phyloP scores from a whole-genome alignment of 768 basidiomycete species.

The Lentinus tigrinus region DNA sequence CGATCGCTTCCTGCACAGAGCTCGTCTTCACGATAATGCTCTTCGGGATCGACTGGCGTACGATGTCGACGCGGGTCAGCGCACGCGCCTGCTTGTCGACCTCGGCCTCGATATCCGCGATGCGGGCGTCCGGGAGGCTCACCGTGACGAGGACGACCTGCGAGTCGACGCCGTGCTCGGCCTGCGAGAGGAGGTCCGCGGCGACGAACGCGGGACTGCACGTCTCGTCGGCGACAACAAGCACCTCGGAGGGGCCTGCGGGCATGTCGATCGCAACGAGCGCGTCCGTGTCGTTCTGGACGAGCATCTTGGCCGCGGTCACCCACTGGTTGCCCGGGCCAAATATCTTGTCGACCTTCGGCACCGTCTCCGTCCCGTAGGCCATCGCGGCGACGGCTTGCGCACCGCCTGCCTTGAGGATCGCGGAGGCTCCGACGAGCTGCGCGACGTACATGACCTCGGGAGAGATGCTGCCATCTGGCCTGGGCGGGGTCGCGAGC shows the following conservation, averaged over 20 bases:
- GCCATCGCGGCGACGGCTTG: constrained; percentile 96
- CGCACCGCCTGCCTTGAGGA: constrained; percentile 94
- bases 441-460: constrained; percentile 97
- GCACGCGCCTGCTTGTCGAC: constrained; percentile 86
- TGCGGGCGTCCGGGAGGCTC: constrained; percentile 55
- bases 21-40: constrained; percentile 81
- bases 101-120: constrained; percentile 78
- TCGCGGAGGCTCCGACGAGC: constrained; percentile 84
- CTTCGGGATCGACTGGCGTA: constrained; percentile 85
- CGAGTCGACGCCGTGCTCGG: constrained; percentile 97
- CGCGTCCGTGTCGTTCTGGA: constrained; percentile 97
- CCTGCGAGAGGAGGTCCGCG: constrained; percentile 95
- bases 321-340: constrained; percentile 99
- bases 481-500: constrained; percentile 91
- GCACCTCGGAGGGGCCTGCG: constrained; percentile 95
- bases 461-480: constrained; percentile 90
- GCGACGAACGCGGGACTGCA: constrained; percentile 89
- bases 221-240: constrained; percentile 91
- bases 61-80: constrained; percentile 85
- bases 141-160: constrained; percentile 94
- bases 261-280: constrained; percentile 99
- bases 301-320: constrained; percentile 98
- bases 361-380: constrained; percentile 92
- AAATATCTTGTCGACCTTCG: constrained; percentile 99
- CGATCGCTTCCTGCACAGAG: constrained; percentile 72